Conservation (phyloP, 306 rosid species). For the Trifolium dubium region DNA sequence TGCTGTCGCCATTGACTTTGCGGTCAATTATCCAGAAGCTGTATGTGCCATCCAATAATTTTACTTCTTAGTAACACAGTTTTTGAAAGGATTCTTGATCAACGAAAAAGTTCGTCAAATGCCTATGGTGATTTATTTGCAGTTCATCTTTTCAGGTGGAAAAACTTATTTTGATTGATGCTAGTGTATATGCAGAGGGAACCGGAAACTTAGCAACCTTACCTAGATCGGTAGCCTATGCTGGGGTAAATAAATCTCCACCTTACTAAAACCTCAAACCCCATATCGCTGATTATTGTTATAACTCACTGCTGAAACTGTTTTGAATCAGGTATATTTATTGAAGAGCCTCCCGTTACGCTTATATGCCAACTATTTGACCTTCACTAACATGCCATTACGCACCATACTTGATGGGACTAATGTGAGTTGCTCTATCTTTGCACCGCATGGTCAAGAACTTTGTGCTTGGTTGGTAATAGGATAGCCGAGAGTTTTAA, state of each 20-base stretch:
- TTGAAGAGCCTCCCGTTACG: conserved; percentile 82
- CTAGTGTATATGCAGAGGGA: conserved; percentile 91
- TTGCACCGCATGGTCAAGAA: conserved; percentile 16
- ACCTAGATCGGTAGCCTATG: conserved; percentile 73
- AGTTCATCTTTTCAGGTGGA: conserved; percentile 73
- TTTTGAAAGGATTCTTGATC: neutral
- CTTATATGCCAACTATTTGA: conserved; percentile 61
- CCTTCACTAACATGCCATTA: conserved; percentile 58
- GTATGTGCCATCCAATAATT: conserved; percentile 55
- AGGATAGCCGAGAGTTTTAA: conserved; percentile 3
- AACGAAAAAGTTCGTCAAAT: conserved; percentile 3
- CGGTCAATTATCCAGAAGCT: conserved; percentile 85
- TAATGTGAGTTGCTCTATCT: conserved; percentile 62
- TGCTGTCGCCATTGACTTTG: conserved; percentile 95
- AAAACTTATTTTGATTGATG: conserved; percentile 87
- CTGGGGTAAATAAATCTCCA: conserved; percentile 65
- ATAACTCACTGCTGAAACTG: conserved; percentile 30
- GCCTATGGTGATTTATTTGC: conserved; percentile 42
- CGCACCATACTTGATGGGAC: conserved; percentile 64
- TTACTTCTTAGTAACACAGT: conserved; percentile 35
- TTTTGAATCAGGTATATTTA: conserved; percentile 64
- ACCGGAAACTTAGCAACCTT: conserved; percentile 70
- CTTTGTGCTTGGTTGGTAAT: conserved; percentile 9
- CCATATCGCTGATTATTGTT: neutral
- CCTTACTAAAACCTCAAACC: conserved; percentile 11